These are phyloP conservation scores for Diaporthe vaccinii DNA, from an alignment of 2,329 filamentous ascomycete species.

Conservation along the genomic window DNA sequence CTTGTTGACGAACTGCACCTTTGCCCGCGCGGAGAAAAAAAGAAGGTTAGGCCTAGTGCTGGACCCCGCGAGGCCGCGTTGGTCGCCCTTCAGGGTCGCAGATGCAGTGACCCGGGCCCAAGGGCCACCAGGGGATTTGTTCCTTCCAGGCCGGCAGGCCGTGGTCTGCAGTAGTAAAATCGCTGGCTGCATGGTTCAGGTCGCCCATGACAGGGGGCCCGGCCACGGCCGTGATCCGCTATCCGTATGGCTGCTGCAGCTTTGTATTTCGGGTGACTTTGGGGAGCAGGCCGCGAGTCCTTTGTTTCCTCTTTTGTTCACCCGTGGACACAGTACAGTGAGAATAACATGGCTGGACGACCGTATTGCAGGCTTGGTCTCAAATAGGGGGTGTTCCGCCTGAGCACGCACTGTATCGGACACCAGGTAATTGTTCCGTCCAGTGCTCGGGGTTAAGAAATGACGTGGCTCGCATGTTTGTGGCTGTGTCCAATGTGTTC, in stretches of 20 bases:
- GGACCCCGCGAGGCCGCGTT: conserved; percentile 22
- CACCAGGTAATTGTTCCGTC: conserved; percentile 28
- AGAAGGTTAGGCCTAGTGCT: conserved; percentile 24
- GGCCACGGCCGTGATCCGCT: conserved; percentile 23
- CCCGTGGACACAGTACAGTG: neutral
- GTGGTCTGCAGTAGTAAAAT: neutral
- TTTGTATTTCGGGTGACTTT: conserved; percentile 18
- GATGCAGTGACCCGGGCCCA: conserved; percentile 9
- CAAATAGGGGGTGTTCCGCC: neutral
- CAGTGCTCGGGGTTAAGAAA: conserved; percentile 19
- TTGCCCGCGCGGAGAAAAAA: conserved; percentile 19
- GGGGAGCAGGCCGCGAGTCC: conserved; percentile 1
- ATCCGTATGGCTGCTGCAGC: conserved; percentile 6
- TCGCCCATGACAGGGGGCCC: conserved; percentile 12
- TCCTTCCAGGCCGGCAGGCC: neutral
- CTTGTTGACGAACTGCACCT: conserved; percentile 16
- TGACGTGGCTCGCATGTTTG: conserved; percentile 31
- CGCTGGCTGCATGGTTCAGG: neutral
- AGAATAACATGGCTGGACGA: neutral
- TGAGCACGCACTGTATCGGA: conserved; percentile 16
- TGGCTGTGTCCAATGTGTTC: conserved; percentile 32
- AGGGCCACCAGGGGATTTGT: neutral
- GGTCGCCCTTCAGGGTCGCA: conserved; percentile 8
- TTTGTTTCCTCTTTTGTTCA: neutral
- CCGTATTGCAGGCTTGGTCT: conserved; percentile 16